Conservation (phyloP, 1,284 basidiomycete species). For the Puccinia horiana region DNA sequence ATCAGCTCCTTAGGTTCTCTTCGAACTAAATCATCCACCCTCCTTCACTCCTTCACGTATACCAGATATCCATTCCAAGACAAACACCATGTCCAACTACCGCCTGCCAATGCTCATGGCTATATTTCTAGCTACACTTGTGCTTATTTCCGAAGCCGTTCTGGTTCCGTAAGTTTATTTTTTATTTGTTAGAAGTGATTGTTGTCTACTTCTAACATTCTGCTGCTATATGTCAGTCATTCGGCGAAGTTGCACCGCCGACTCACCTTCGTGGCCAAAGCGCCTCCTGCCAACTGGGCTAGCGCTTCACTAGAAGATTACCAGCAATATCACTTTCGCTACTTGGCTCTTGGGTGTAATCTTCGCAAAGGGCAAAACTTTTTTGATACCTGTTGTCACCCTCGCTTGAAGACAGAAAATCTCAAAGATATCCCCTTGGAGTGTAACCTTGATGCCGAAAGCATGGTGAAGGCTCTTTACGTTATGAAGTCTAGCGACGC, state of each 20-base stretch:
- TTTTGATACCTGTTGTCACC: slow-evolving; percentile 43
- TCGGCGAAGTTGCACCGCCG: slow-evolving; percentile 42
- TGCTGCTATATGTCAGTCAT: background rate
- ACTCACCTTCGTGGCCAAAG: slow-evolving; percentile 40
- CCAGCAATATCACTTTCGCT: slow-evolving; percentile 42
- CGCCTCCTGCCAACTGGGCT: slow-evolving; percentile 31
- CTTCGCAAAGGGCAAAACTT: slow-evolving; percentile 29
- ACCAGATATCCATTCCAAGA: background rate
- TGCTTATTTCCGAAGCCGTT: background rate
- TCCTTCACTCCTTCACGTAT: background rate
- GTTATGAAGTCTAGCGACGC: slow-evolving; percentile 32
- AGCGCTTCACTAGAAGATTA: slow-evolving; percentile 39
- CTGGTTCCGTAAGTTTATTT: slow-evolving; percentile 24
- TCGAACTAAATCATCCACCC: background rate
- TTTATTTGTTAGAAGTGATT: too few relatives aligned
- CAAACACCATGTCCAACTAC: background rate
- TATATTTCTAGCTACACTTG: background rate
- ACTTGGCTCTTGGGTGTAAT: slow-evolving; percentile 35
- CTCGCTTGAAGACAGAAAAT: slow-evolving; percentile 16
- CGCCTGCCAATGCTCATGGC: background rate
- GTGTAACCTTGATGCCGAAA: slow-evolving; percentile 33
- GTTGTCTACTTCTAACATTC: background rate
- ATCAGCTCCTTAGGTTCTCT: background rate
- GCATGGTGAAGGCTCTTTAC: slow-evolving; percentile 32
- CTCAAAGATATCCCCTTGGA: slow-evolving; percentile 36